Base-by-base conservation (phyloP, 2,329 filamentous ascomycete genomes). In the Aspergillus viridinutans region DNA sequence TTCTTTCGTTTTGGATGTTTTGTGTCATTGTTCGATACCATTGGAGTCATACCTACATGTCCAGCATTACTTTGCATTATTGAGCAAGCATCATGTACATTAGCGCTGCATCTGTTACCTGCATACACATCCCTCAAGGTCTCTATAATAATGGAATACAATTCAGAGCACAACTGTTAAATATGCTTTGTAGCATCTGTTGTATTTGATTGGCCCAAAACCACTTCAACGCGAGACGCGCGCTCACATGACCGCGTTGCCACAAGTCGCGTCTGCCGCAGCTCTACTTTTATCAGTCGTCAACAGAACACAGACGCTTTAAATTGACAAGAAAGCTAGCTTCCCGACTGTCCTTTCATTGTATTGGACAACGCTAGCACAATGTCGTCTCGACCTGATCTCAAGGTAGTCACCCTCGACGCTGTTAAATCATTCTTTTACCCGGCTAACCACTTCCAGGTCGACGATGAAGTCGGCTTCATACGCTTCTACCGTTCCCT, bases 381-480 rank as follows among this genome's bases (percentile, higher is more conserved):
- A 48, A 90, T 90, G 87, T 85, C 86, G 72, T 89, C 87, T 52
- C 79, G 87, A 68, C 87, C 87, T 56, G 87, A 90, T 70, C 74
- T 90, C 52, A 90, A 89, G 83, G 87, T 88, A 73, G 43, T 57
- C 50, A 12, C 21, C 42, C 21, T 20, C 2, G 17, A 26, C 17
- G 2, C 29, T 7, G 6, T 23, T 35, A 28, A 23, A 3, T n/a
- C 10, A 50, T 28, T 55, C 40, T 52, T 32, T 45, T 38, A 51
- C 40, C 28, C 43, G 52, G 58, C 60, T 62, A 45, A 59, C 9
- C 38, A 49, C 43, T 54, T 54, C 23, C 40, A 92, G 89, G 90
- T 97, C 72, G 95, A 99, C 69, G 94, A 99, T 72, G 94, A 99
- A 80, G 87, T 88, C 70, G 92, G 93, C 64, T 99, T 99, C 81